These are phyloP conservation scores for Hyphopichia buzzinii DNA, from an alignment of 1,139 yeast genomes.

Conservation along the genomic window DNA sequence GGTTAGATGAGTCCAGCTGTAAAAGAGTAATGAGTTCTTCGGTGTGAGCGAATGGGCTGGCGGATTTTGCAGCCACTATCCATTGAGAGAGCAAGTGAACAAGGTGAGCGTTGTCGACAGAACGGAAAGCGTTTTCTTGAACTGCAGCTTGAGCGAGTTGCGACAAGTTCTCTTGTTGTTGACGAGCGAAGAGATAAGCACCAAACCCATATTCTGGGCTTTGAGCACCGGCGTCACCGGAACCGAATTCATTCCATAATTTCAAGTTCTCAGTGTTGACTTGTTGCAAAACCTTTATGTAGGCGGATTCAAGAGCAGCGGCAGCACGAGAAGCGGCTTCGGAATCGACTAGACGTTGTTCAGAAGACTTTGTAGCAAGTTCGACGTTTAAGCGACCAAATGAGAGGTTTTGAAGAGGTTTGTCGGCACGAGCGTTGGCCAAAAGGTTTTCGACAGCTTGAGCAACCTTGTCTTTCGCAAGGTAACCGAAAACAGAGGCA, in stretches of 20 bases:
- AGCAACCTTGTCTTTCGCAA: slow-evolving; percentile 41
- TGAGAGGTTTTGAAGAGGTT: slow-evolving; percentile 63
- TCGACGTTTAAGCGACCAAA: slow-evolving; percentile 49
- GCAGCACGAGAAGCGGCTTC: slow-evolving; percentile 43
- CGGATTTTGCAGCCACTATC: slow-evolving; percentile 49
- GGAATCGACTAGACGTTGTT: slow-evolving; percentile 22
- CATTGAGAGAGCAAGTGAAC: slow-evolving; percentile 66
- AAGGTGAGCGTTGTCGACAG: slow-evolving; percentile 46
- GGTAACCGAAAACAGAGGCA: slow-evolving; percentile 56
- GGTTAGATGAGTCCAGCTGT: slow-evolving; percentile 36
- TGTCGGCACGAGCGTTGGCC: slow-evolving; percentile 48
- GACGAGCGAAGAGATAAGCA: slow-evolving; percentile 57
- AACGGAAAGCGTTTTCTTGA: slow-evolving; percentile 46
- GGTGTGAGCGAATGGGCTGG: slow-evolving; percentile 23
- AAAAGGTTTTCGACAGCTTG: slow-evolving; percentile 50
- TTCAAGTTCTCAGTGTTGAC: slow-evolving; percentile 51
- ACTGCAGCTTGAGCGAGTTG: slow-evolving; percentile 49
- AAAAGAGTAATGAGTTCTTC: slow-evolving; percentile 42
- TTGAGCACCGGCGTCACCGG: slow-evolving; percentile 40
- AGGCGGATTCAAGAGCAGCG: slow-evolving; percentile 67
- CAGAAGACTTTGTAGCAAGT: slow-evolving; percentile 29
- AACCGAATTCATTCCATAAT: slow-evolving; percentile 52
- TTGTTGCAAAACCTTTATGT: slow-evolving; percentile 71
- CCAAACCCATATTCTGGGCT: slow-evolving; percentile 91
- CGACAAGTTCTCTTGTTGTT: slow-evolving; percentile 48